These are phyloP conservation scores for Zelopaecilomyces penicillatus DNA, from an alignment of 2,329 filamentous ascomycete species.

Conservation along the genomic window DNA sequence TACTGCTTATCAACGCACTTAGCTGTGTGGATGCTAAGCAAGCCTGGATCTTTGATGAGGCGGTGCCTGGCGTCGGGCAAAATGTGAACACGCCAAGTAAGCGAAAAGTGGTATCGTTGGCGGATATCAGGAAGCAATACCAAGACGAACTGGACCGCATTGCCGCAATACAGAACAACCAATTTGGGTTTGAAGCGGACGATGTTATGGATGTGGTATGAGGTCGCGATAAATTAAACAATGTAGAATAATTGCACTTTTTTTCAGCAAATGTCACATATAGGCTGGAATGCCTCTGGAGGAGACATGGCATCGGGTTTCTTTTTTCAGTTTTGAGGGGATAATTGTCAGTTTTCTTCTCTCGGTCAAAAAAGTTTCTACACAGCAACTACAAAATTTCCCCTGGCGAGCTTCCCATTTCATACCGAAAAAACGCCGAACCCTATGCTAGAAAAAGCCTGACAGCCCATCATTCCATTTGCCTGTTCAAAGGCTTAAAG, in stretches of 20 bases:
- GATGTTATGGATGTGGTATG: slow-evolving; percentile 46
- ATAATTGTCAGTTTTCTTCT: too few relatives aligned
- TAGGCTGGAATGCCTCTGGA: too few relatives aligned
- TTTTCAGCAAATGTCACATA: background rate
- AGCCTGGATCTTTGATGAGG: slow-evolving; percentile 63
- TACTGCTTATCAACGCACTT: slow-evolving; percentile 88
- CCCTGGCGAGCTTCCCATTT: background rate
- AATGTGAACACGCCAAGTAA: slow-evolving; percentile 30
- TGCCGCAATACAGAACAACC: slow-evolving; percentile 77
- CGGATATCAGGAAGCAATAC: slow-evolving; percentile 81
- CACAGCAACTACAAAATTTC: too few relatives aligned
- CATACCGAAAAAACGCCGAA: slow-evolving; percentile 27
- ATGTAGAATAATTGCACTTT: background rate
- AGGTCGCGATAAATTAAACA: slow-evolving; percentile 8
- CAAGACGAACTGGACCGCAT: slow-evolving; percentile 83
- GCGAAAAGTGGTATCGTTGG: slow-evolving; percentile 74
- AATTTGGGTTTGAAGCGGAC: slow-evolving; percentile 65
- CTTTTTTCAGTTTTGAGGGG: too few relatives aligned
- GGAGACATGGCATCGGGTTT: too few relatives aligned
- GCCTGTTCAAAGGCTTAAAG: slow-evolving; percentile 14
- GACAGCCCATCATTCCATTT: slow-evolving; percentile 12
- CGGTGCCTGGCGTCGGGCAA: slow-evolving; percentile 14
- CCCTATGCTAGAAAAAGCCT: slow-evolving; percentile 29
- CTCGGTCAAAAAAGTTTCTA: too few relatives aligned
- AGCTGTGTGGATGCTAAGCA: slow-evolving; percentile 72